These are phyloP conservation scores for Coprinopsis marcescibilis DNA, from an alignment of 768 basidiomycete species.

Conservation along the genomic window DNA sequence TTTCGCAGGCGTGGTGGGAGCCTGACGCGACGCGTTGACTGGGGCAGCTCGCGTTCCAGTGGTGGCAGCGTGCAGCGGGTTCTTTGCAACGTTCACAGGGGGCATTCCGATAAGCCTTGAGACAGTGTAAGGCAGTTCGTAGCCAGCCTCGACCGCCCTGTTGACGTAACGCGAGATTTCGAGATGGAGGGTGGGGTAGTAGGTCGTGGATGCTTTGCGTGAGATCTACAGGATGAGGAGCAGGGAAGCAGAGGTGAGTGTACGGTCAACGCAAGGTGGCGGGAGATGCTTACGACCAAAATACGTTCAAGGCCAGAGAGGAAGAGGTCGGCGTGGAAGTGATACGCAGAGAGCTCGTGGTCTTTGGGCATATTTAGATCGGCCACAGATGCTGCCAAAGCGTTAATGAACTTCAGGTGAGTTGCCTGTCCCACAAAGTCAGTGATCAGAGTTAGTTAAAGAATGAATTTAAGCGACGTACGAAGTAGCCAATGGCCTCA, in stretches of 20 bases:
- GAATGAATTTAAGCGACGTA: slow-evolving; percentile 33
- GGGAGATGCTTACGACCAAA: slow-evolving; percentile 58
- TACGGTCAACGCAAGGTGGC: too few relatives aligned
- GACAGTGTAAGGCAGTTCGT: slow-evolving; percentile 77
- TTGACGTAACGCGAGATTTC: slow-evolving; percentile 87
- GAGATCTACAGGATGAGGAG: slow-evolving; percentile 54
- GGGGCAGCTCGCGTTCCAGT: slow-evolving; percentile 19
- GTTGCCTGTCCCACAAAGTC: slow-evolving; percentile 50
- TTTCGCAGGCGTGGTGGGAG: slow-evolving; percentile 21
- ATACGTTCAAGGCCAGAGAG: slow-evolving; percentile 89
- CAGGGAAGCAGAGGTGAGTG: neutral
- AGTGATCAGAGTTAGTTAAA: neutral
- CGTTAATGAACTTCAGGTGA: slow-evolving; percentile 84
- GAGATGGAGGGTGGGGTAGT: slow-evolving; percentile 92
- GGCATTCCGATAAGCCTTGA: slow-evolving; percentile 76
- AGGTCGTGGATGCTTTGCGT: slow-evolving; percentile 90
- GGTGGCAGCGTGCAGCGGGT: slow-evolving; percentile 13
- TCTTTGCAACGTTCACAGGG: slow-evolving; percentile 56
- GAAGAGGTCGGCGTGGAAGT: slow-evolving; percentile 85
- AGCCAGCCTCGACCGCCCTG: slow-evolving; percentile 57
- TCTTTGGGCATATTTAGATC: slow-evolving; percentile 62
- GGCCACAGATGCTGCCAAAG: slow-evolving; percentile 60
- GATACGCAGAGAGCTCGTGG: slow-evolving; percentile 69
- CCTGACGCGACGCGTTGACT: slow-evolving; percentile 15
- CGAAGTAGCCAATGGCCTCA: slow-evolving; percentile 94